Evolutionary conservation across 257 asterid genomes (phyloP).

Genomic region (Solanum medicagineum): DNA sequence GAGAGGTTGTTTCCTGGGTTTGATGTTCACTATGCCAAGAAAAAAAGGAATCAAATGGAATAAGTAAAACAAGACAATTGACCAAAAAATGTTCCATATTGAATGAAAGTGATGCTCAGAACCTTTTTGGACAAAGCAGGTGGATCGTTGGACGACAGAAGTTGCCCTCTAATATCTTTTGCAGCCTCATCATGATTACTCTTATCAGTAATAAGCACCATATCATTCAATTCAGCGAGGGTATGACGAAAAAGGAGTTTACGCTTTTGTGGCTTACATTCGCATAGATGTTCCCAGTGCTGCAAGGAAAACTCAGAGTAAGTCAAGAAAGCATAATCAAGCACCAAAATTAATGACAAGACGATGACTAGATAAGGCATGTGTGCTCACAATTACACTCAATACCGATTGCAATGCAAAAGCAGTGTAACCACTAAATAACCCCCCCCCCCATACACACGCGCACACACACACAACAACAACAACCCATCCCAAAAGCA

Average conservation of each 20-base stretch:
- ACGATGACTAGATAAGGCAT: background rate
- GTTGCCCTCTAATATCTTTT: conserved; percentile 21
- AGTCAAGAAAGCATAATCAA: background rate
- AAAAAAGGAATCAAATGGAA: background rate
- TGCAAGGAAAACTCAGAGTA: conserved; percentile 21
- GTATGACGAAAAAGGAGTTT: conserved; percentile 72
- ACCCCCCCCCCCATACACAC: background rate
- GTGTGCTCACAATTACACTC: background rate
- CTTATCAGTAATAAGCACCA: conserved; percentile 41
- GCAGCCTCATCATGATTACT: conserved; percentile 23
- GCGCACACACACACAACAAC: background rate
- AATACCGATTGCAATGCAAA: background rate
- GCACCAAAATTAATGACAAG: background rate
- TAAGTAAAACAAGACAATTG: background rate
- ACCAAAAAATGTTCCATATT: background rate
- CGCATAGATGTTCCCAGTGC: conserved; percentile 95
- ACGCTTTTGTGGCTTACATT: conserved; percentile 66
- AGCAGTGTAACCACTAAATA: background rate
- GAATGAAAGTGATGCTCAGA: background rate
- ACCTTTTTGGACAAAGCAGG: conserved; percentile 66
- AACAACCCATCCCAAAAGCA: background rate
- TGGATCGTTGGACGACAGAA: conserved; percentile 20
- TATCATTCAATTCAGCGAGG: conserved; percentile 60
- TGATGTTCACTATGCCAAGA: background rate
- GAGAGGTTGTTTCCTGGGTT: background rate